Conservation (phyloP, 352 stramenopile species). For the Plasmopara viticola region DNA sequence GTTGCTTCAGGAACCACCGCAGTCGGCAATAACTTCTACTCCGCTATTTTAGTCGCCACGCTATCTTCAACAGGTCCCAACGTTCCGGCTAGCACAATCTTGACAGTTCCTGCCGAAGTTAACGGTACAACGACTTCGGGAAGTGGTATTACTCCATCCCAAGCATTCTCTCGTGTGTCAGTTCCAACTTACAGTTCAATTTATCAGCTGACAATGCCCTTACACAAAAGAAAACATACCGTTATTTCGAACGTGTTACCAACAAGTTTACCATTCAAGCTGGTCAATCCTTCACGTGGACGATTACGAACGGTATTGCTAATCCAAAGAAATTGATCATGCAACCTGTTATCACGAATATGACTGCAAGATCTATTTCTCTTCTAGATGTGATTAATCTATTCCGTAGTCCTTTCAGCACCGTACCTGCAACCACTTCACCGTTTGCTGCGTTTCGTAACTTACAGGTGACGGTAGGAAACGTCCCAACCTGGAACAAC, state of each 20-base stretch:
- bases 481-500: slow-evolving; percentile 5
- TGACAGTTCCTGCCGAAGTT: slow-evolving; percentile 5
- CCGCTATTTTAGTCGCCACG: neutral
- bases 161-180: slow-evolving; percentile 9
- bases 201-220: slow-evolving; percentile 8
- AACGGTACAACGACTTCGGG: slow-evolving; percentile 6
- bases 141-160: slow-evolving; percentile 5
- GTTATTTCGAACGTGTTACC: slow-evolving; percentile 15
- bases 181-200: slow-evolving; percentile 11
- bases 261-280: slow-evolving; percentile 14
- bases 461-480: slow-evolving; percentile 4
- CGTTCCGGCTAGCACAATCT: neutral
- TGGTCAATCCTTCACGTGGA: neutral
- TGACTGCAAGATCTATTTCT: neutral
- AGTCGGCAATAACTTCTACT: neutral
- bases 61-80: no score
- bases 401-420: neutral
- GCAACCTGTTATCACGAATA: neutral
- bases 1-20: neutral
- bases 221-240: slow-evolving; percentile 10
- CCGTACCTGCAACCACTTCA: neutral
- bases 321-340: slow-evolving; percentile 6
- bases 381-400: neutral
- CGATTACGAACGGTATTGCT: neutral
- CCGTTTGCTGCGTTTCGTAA: slow-evolving; percentile 4